phyloP scores from a whole-genome alignment of 78 protist genomes.

The Cyanophora paradoxa region DNA sequence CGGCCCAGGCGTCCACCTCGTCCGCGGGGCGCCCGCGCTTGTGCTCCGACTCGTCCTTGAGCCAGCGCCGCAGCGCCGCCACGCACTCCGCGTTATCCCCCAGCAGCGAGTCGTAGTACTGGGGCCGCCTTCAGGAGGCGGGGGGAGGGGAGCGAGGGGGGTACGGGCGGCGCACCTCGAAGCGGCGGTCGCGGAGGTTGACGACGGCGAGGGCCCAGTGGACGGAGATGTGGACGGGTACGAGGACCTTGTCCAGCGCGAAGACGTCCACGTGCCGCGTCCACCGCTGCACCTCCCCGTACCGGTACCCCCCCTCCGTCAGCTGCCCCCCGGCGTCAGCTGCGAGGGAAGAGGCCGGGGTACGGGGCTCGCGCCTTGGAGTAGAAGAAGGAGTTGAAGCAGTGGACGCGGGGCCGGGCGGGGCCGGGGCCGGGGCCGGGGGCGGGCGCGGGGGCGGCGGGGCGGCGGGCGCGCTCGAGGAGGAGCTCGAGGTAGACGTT shows the following conservation, averaged over 20 bases:
- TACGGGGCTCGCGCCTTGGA: conserved; percentile 29
- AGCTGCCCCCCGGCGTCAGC: no score
- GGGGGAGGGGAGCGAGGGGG: no score
- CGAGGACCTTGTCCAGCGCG: conserved; percentile 49
- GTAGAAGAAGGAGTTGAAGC: conserved; percentile 65
- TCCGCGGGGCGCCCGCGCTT: background rate
- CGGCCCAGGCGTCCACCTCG: no score
- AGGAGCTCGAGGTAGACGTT: background rate
- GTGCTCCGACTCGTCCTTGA: background rate
- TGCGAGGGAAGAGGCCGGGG: no score
- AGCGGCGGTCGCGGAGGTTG: conserved; percentile 44
- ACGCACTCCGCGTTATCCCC: background rate
- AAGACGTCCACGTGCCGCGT: conserved; percentile 68
- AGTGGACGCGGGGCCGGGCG: conserved; percentile 14
- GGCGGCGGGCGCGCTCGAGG: background rate
- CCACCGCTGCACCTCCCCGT: conserved; percentile 61
- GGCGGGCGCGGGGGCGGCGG: background rate
- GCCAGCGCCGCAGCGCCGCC: background rate
- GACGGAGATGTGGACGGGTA: conserved; percentile 69
- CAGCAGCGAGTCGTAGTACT: conserved; percentile 64
- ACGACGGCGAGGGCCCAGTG: conserved; percentile 79
- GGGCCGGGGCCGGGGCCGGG: background rate
- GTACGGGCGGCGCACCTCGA: no score
- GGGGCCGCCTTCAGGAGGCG: no score
- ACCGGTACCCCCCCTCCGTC: conserved; percentile 18